Evolutionary conservation across 2,329 filamentous ascomycete genomes (phyloP).

Genomic region (Colletotrichum destructivum): DNA sequence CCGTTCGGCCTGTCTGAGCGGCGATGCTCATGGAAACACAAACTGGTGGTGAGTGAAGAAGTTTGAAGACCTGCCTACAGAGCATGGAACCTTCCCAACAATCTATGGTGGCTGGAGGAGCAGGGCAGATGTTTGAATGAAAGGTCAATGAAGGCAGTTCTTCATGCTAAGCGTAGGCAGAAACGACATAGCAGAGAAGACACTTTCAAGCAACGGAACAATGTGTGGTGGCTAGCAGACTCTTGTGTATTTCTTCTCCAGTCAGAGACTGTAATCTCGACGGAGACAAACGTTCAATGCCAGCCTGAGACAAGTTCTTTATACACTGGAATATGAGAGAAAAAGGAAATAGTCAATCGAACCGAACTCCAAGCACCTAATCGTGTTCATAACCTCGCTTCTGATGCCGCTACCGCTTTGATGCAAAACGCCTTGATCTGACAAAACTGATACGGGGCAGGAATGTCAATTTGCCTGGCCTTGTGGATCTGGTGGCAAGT

Average conservation of each 20-base stretch:
- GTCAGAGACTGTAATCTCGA: background rate
- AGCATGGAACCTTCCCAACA: background rate
- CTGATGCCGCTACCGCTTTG: conserved; percentile 34
- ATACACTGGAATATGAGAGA: conserved; percentile 2
- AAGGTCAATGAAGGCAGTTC: too few relatives aligned
- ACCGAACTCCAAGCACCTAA: conserved; percentile 31
- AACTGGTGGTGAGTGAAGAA: background rate
- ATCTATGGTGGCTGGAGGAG: background rate
- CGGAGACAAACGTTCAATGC: background rate
- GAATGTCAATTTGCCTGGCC: background rate
- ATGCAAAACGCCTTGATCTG: conserved; percentile 37
- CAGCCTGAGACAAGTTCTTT: background rate
- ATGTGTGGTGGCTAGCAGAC: conserved; percentile 1
- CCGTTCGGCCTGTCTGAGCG: background rate
- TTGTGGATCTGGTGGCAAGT: conserved; percentile 45
- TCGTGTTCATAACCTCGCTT: conserved; percentile 38
- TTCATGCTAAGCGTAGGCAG: background rate
- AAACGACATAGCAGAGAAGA: background rate
- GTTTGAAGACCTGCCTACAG: background rate
- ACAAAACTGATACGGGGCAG: conserved; percentile 13
- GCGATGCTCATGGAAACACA: background rate
- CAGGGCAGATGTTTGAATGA: background rate
- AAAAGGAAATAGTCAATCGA: background rate
- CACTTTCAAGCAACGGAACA: background rate
- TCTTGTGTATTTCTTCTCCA: conserved; percentile 2